These are phyloP conservation scores for Polytolypa hystricis DNA, from an alignment of 2,329 filamentous ascomycete genomes.

Conservation along the genomic window DNA sequence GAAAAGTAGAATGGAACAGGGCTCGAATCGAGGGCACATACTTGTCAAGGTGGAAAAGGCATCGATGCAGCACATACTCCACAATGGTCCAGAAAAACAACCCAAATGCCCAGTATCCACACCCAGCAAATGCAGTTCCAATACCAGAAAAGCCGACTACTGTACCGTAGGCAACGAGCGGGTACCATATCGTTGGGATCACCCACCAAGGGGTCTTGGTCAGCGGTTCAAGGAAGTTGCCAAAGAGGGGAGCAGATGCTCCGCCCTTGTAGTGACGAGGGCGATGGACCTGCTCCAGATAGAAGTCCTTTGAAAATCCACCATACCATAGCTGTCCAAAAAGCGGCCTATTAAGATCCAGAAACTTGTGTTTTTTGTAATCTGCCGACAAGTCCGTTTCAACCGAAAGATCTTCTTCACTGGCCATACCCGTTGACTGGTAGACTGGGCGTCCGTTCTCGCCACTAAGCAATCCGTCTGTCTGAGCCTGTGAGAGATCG, in stretches of 20 bases:
- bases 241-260: constrained; percentile 83
- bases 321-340: constrained; percentile 80
- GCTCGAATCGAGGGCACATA: constrained; percentile 39
- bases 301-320: constrained; percentile 89
- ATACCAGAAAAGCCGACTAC: constrained; percentile 55
- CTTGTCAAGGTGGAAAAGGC: constrained; percentile 87
- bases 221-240: constrained; percentile 96
- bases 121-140: constrained; percentile 36
- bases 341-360: constrained; percentile 76
- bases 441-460: constrained; percentile 32
- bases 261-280: constrained; percentile 94
- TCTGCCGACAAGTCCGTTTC: constrained; percentile 69
- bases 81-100: constrained; percentile 76
- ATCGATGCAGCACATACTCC: constrained; percentile 82
- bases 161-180: constrained; percentile 63
- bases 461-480: constrained; percentile 27
- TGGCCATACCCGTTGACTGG: constrained; percentile 70
- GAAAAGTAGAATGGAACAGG: neutral
- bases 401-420: constrained; percentile 71
- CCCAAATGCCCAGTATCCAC: constrained; percentile 58
- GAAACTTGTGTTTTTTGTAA: constrained; percentile 85
- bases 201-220: constrained; percentile 93
- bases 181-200: constrained; percentile 74
- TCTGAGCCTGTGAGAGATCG: constrained; percentile 17
- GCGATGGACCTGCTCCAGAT: constrained; percentile 89